A percentile compares a stretch with the other conserved stretches of the same genome.
Evolutionary conservation across 352 stramenopile species (phyloP).

Genomic region (Pythium folliculosum): DNA sequence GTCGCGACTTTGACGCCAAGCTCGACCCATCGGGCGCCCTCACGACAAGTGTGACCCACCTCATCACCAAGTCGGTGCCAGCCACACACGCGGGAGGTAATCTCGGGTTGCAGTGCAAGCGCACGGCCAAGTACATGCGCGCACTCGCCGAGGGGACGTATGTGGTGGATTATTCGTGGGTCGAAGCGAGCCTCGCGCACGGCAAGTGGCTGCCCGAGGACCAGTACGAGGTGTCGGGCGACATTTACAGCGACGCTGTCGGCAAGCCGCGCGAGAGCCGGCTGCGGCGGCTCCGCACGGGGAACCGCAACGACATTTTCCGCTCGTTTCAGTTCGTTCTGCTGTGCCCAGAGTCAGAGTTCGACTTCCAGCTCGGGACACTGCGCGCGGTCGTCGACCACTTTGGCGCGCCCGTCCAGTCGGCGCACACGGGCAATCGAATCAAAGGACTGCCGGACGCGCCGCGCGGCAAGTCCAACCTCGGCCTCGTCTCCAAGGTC

Average conservation of each 20-base stretch:
- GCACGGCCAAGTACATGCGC: constrained; percentile 87
- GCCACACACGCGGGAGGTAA: constrained; percentile 19
- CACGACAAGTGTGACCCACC: constrained; percentile 68
- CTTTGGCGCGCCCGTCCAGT: constrained; percentile 63
- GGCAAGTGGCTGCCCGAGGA: constrained; percentile 70
- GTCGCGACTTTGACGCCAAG: constrained; percentile 69
- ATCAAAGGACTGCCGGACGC: constrained; percentile 6
- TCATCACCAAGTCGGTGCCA: constrained; percentile 70
- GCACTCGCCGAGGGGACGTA: constrained; percentile 71
- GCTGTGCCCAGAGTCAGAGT: constrained; percentile 64
- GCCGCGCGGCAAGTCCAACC: constrained; percentile 17
- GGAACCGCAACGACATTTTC: constrained; percentile 77
- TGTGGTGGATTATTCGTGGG: constrained; percentile 79
- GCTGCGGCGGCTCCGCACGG: constrained; percentile 46
- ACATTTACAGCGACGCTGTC: constrained; percentile 76
- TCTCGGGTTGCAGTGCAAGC: constrained; percentile 57
- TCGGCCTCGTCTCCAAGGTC: constrained; percentile 80
- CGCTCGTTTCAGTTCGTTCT: constrained; percentile 72
- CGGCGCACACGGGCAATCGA: constrained; percentile 15
- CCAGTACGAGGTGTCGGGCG: constrained; percentile 73
- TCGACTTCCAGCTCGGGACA: constrained; percentile 74
- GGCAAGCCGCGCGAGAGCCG: constrained; percentile 72
- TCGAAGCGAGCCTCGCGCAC: constrained; percentile 61
- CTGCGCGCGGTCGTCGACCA: constrained; percentile 61
- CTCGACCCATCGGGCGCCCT: constrained; percentile 37